A percentile compares a stretch with the other conserved stretches of the same genome.
Conservation (phyloP, 192 early-diverging fungal genomes). For the Entomortierella parvispora region DNA sequence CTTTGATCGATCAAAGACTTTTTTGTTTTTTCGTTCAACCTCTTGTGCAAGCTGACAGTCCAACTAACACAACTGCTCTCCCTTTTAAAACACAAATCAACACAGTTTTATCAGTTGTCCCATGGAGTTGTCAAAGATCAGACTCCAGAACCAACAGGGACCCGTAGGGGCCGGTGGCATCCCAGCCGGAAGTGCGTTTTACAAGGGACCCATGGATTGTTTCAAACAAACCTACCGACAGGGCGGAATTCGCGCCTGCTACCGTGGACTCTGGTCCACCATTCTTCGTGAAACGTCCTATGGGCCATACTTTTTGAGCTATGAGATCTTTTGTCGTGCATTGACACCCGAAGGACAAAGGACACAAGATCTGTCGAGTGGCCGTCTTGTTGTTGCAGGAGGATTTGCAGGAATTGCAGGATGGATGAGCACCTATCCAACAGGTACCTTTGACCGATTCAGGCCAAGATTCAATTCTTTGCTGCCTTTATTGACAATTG, state of each 20-base stretch:
- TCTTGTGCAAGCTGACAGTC: neutral
- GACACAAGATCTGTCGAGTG: slow-evolving; percentile 53
- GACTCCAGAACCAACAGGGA: slow-evolving; percentile 1
- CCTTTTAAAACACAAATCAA: neutral
- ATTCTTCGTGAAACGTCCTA: slow-evolving; percentile 62
- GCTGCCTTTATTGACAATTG: too few relatives aligned
- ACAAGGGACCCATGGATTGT: slow-evolving; percentile 65
- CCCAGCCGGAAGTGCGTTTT: slow-evolving; percentile 7
- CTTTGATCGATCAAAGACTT: neutral
- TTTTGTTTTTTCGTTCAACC: neutral
- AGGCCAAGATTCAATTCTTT: neutral
- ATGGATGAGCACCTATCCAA: slow-evolving; percentile 66
- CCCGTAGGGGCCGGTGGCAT: neutral
- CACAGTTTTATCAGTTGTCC: slow-evolving; percentile 66
- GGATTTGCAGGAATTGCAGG: slow-evolving; percentile 66
- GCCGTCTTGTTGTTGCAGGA: slow-evolving; percentile 62
- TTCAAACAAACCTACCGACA: slow-evolving; percentile 53
- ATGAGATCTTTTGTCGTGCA: slow-evolving; percentile 58
- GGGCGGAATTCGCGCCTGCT: slow-evolving; percentile 64
- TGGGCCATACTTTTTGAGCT: slow-evolving; percentile 67
- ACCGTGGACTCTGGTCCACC: slow-evolving; percentile 60
- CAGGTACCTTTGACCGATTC: slow-evolving; percentile 45
- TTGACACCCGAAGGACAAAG: slow-evolving; percentile 44
- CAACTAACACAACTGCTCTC: neutral
- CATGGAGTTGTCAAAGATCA: slow-evolving; percentile 66